Evolutionary conservation across 2,329 filamentous ascomycete genomes (phyloP), one percentile per base, ranked within the genome.

Genomic region (Setomelanomma holmii): DNA sequence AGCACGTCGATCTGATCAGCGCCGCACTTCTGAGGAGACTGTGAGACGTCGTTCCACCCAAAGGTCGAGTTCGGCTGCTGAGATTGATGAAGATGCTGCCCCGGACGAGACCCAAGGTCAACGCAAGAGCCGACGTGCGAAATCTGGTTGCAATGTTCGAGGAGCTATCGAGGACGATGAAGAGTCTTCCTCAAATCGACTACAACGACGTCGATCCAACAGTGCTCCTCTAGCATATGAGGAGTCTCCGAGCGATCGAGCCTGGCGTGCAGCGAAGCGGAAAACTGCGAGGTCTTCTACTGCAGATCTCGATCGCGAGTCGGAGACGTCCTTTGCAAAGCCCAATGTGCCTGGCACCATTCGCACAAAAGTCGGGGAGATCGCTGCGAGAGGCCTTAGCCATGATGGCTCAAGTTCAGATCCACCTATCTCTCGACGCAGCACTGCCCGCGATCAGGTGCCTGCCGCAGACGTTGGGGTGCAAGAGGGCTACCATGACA

Each of bases 371-470:
- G 14, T 51, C 8, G 50, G 58, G 30, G 53, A 58, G 1, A 55
- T 54, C 45, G 52, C 54, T 19, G 50, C 61, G 20, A 55, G 48
- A 17, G 53, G 44, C 34, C 53, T 67, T n/a, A 63, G 62, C 35
- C 60, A 69, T 14, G 64, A 71, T 41, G 64, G 63, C 22, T 61
- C 64, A 11, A 59, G 57, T 30, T 64, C 64, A 4, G 27, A 44
- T 23, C 39, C 56, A 14, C 60, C 40, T 21, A 38, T 58, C 5
- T 58, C 57, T 39, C 56, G 50, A 27, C 54, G 44, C 5, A 54
- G 40, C 20, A 45, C 62, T 22, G 17, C 50, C 16, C 50, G 48
- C 12, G 30, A 20, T 16, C 22, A 43, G 2, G 22, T 58, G 21
- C 50, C 33, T 6, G 57, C 43, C 20, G 41, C 52, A 11, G 51